Evolutionary conservation across 129 eudicot genomes (phyloP).

Genomic region (Calendula officinalis): DNA sequence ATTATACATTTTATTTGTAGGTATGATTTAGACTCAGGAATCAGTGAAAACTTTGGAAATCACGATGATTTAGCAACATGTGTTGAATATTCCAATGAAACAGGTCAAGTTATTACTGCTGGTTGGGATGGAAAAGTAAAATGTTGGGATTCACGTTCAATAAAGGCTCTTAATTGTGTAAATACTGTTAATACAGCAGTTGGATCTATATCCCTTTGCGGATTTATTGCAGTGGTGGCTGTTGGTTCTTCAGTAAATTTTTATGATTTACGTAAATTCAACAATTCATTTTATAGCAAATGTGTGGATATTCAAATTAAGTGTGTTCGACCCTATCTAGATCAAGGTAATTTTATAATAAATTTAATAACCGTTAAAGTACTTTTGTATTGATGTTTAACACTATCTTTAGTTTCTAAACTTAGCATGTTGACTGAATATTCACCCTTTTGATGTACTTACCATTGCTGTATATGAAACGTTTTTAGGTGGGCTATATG

Average conservation of each 20-base stretch:
- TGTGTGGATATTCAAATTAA: constrained; percentile 47
- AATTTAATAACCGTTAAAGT: not conserved
- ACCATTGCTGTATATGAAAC: constrained; percentile 3
- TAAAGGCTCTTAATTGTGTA: constrained; percentile 34
- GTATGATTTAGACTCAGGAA: constrained; percentile 69
- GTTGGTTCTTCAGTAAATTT: constrained; percentile 54
- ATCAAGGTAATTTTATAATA: constrained; percentile 32
- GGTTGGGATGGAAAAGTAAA: constrained; percentile 77
- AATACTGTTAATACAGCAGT: constrained; percentile 40
- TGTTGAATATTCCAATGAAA: constrained; percentile 67
- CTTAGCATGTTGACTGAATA: not conserved
- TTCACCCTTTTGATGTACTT: not conserved
- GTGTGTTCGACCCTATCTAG: constrained; percentile 69
- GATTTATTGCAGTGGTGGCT: constrained; percentile 59
- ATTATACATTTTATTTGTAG: constrained; percentile 31
- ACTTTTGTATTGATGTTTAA: constrained; percentile 9
- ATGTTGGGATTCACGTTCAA: constrained; percentile 80
- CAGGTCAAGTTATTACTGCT: constrained; percentile 70
- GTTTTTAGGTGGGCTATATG: not conserved
- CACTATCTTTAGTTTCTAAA: not conserved
- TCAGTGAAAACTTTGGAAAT: constrained; percentile 43
- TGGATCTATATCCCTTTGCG: constrained; percentile 70
- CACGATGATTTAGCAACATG: constrained; percentile 85
- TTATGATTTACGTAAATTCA: constrained; percentile 71
- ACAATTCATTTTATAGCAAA: constrained; percentile 41